Percentiles rank a stretch among this genome's conserved stretches.
Conservation (phyloP, 2,329 filamentous ascomycete genomes). For the Ceratocystis ficicola region DNA sequence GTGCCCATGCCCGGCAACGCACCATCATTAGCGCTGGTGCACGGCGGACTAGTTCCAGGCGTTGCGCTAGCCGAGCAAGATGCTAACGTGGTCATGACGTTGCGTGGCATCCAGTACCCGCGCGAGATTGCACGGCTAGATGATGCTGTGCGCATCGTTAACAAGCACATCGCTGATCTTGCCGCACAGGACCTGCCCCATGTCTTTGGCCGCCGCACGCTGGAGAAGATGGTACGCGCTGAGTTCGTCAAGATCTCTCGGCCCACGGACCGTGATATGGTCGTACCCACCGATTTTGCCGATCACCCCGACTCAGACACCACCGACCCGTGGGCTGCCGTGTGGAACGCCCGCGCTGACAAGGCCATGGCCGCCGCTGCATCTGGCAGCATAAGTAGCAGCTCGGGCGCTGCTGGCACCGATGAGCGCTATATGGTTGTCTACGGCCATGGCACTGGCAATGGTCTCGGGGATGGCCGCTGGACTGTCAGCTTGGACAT, state of each 20-base stretch:
- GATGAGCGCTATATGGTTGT: constrained; percentile 52
- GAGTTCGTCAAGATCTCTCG: constrained; percentile 17
- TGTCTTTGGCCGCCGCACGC: constrained; percentile 17
- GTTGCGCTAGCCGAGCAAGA: constrained; percentile 58
- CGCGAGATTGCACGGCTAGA: constrained; percentile 31
- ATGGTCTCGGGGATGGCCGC: constrained; percentile 46
- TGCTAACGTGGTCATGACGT: constrained; percentile 77
- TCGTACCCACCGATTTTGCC: constrained; percentile 33
- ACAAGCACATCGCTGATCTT: constrained; percentile 23
- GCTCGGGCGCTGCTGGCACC: constrained; percentile 10
- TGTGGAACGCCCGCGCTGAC: constrained; percentile 44
- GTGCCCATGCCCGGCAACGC: constrained; percentile 44
- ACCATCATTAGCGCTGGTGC: constrained; percentile 54
- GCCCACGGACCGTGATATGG: constrained; percentile 28
- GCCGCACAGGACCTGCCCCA: constrained; percentile 3
- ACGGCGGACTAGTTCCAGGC: constrained; percentile 73
- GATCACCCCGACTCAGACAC: constrained; percentile 38
- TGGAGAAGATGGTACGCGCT: constrained; percentile 20
- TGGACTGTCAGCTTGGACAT: constrained; percentile 81
- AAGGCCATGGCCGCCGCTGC: constrained; percentile 22
- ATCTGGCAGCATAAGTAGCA: constrained; percentile 9
- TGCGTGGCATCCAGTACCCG: constrained; percentile 62
- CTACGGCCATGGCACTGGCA: constrained; percentile 75
- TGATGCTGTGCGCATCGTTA: constrained; percentile 25
- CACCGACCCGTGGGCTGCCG: constrained; percentile 56